Evolutionary conservation across 2,329 filamentous ascomycete genomes (phyloP).

Genomic region (Neophaeococcomyces mojaviensis): DNA sequence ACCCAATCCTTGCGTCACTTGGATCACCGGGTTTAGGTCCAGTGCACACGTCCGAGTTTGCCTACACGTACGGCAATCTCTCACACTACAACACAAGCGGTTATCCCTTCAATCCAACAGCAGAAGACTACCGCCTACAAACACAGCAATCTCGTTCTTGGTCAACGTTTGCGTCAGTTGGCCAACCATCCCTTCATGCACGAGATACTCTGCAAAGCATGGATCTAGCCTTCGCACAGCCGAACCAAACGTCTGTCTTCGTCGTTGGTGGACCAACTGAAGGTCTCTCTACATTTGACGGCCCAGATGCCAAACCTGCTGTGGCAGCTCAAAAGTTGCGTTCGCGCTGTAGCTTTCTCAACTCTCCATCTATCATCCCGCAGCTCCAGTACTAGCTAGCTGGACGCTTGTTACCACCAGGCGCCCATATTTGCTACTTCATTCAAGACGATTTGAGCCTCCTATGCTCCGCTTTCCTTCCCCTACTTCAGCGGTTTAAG

Average conservation of each 20-base stretch:
- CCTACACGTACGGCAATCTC: conserved; percentile 45
- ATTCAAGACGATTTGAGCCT: too few relatives aligned
- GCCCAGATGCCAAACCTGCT: background rate
- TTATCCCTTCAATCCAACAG: conserved; percentile 8
- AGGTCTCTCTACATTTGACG: conserved; percentile 4
- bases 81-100: conserved; percentile 36
- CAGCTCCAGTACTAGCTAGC: conserved; percentile 9
- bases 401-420: too few relatives aligned
- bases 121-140: conserved; percentile 1
- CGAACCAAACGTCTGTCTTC: conserved; percentile 1
- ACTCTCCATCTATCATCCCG: conserved; percentile 1
- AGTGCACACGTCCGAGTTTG: conserved; percentile 47
- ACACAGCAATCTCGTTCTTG: background rate
- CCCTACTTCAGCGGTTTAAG: too few relatives aligned
- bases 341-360: conserved; percentile 6
- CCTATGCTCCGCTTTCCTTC: too few relatives aligned
- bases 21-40: conserved; percentile 37
- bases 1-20: conserved; percentile 33
- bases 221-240: background rate
- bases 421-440: too few relatives aligned
- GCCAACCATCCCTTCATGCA: background rate
- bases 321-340: conserved; percentile 4
- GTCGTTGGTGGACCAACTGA: conserved; percentile 2
- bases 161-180: conserved; percentile 1
- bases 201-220: conserved; percentile 5